Evolutionary conservation across 495 filamentous ascomycete species (phyloP).

Genomic region (Aspergillus panamensis): DNA sequence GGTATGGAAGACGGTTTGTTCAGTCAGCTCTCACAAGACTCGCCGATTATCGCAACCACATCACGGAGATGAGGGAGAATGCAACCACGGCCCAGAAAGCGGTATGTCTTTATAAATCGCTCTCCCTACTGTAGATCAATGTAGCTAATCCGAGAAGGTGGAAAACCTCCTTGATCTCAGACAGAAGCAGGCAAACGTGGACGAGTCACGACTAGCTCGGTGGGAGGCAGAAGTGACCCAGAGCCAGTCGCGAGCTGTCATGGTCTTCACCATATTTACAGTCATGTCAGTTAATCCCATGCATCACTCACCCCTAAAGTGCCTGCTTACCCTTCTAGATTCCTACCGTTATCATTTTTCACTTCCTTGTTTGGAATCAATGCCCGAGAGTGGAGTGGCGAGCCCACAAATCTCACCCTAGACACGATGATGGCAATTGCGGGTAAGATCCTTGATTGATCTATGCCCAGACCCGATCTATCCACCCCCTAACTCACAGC

Average conservation of each 20-base stretch:
- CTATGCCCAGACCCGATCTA: background rate
- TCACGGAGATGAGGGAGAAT: slow-evolving; percentile 57
- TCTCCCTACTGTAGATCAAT: background rate
- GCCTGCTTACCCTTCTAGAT: slow-evolving; percentile 26
- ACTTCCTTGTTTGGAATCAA: slow-evolving; percentile 67
- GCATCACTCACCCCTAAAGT: slow-evolving; percentile 9
- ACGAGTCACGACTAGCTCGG: slow-evolving; percentile 62
- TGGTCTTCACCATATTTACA: slow-evolving; percentile 69
- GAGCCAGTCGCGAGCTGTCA: slow-evolving; percentile 59
- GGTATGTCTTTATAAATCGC: slow-evolving; percentile 15
- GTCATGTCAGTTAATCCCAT: slow-evolving; percentile 54
- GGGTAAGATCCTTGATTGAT: slow-evolving; percentile 17
- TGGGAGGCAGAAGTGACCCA: slow-evolving; percentile 61
- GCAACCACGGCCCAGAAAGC: slow-evolving; percentile 41
- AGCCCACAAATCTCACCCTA: slow-evolving; percentile 27
- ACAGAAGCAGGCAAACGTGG: slow-evolving; percentile 65
- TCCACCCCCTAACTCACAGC: background rate
- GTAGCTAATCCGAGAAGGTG: slow-evolving; percentile 37
- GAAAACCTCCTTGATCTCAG: slow-evolving; percentile 66
- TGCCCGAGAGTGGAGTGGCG: slow-evolving; percentile 58
- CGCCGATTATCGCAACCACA: slow-evolving; percentile 53
- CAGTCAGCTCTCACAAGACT: slow-evolving; percentile 51
- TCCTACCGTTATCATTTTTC: slow-evolving; percentile 64
- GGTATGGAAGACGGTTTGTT: slow-evolving; percentile 40
- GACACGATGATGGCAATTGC: slow-evolving; percentile 37